phyloP scores from a whole-genome alignment of 345 rosid species.

The Acer saccharum region DNA sequence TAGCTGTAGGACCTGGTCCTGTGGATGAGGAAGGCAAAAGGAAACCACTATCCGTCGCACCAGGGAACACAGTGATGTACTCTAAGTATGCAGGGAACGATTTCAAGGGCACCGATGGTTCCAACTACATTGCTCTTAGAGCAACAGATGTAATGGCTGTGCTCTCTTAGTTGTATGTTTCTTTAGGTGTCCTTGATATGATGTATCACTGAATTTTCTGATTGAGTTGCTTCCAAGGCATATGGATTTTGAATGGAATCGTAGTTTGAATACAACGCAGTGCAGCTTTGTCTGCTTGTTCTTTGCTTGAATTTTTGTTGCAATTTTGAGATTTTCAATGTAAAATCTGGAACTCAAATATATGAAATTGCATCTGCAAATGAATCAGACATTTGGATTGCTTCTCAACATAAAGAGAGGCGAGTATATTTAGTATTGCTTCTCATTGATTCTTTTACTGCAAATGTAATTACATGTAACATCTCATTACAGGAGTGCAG shows the following conservation, averaged over 20 bases:
- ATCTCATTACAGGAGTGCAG: not conserved
- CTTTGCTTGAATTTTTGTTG: not conserved
- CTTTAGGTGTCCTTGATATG: not conserved
- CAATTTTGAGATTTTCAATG: not conserved
- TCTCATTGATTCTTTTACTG: not conserved
- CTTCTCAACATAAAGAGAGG: no score
- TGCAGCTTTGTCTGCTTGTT: not conserved
- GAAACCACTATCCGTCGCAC: constrained; percentile 47
- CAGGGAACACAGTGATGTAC: constrained; percentile 82
- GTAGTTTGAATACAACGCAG: not conserved
- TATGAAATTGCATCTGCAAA: not conserved
- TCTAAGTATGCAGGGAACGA: constrained; percentile 94
- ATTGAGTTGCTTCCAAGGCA: constrained; percentile 22
- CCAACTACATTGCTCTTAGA: constrained; percentile 79
- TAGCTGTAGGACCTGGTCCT: constrained; percentile 85
- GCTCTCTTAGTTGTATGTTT: constrained; percentile 57
- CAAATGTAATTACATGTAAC: no score
- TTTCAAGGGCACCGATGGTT: constrained; percentile 77
- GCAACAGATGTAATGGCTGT: constrained; percentile 92
- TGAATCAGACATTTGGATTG: not conserved
- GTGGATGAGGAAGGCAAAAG: constrained; percentile 78
- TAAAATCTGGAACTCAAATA: not conserved
- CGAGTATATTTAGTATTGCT: not conserved
- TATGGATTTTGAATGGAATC: constrained; percentile 24
- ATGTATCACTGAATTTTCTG: constrained; percentile 28